Conservation (phyloP, 176 grass and related monocot species). For the Cocos nucifera region DNA sequence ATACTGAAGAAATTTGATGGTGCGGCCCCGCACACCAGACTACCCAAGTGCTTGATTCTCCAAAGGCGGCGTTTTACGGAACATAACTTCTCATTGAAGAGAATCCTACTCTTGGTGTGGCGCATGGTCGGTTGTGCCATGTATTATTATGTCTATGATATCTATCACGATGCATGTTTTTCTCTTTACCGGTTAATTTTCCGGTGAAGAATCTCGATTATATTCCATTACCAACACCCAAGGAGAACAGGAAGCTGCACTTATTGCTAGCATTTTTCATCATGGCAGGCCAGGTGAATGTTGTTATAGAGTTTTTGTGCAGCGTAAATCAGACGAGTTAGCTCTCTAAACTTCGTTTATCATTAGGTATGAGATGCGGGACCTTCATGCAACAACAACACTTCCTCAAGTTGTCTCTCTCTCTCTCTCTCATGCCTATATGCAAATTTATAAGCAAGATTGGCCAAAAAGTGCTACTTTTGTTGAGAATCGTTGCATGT, state of each 20-base stretch:
- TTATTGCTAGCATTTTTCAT: slow-evolving; percentile 89
- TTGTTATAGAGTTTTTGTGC: slow-evolving; percentile 89
- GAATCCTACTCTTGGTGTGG: slow-evolving; percentile 77
- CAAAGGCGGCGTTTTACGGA: slow-evolving; percentile 84
- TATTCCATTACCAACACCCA: slow-evolving; percentile 62
- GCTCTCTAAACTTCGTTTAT: slow-evolving; percentile 11
- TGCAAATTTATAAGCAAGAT: slow-evolving; percentile 93
- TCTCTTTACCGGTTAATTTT: slow-evolving; percentile 53
- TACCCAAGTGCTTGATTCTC: slow-evolving; percentile 75
- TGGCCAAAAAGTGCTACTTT: slow-evolving; percentile 12
- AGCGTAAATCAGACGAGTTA: slow-evolving; percentile 79
- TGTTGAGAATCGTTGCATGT: too few species aligned
- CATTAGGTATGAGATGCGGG: slow-evolving; percentile 87
- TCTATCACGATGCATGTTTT: not conserved
- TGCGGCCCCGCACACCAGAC: slow-evolving; percentile 63
- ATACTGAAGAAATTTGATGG: too few species aligned
- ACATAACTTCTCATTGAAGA: slow-evolving; percentile 96
- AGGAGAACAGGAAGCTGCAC: slow-evolving; percentile 25
- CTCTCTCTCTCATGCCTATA: slow-evolving; percentile 32
- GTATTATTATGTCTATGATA: too few species aligned
- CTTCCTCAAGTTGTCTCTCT: too few species aligned
- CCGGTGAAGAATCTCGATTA: slow-evolving; percentile 98
- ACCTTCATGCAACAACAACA: slow-evolving; percentile 1
- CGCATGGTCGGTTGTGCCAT: too few species aligned
- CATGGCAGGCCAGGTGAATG: slow-evolving; percentile 79